phyloP scores from a whole-genome alignment of 129 eudicot species.

The Arctium minus region DNA sequence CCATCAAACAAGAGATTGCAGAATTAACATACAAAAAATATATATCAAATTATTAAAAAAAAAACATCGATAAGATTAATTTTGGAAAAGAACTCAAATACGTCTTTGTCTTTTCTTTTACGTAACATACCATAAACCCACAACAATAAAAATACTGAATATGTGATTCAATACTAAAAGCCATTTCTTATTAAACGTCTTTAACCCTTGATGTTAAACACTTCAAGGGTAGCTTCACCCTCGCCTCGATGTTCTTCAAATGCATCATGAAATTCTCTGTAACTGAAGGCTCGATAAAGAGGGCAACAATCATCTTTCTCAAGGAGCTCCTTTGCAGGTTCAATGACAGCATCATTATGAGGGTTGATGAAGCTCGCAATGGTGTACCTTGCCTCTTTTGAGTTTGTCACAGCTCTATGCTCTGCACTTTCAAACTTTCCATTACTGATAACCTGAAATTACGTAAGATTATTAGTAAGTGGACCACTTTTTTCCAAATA shows the following conservation, averaged over 20 bases:
- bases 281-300: neutral
- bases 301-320: neutral
- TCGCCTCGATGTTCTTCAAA: neutral
- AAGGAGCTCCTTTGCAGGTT: slow-evolving; percentile 36
- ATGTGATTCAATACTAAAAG: neutral
- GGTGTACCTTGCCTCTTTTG: slow-evolving; percentile 20
- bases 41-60: too few relatives aligned
- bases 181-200: neutral
- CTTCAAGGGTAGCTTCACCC: slow-evolving; percentile 3
- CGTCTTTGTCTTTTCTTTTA: neutral
- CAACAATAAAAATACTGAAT: neutral
- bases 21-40: too few relatives aligned
- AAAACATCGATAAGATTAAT: neutral
- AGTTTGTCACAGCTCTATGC: slow-evolving; percentile 61
- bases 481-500: neutral
- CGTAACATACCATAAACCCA: neutral
- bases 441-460: slow-evolving; percentile 51
- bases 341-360: slow-evolving; percentile 26
- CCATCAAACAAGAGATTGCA: too few relatives aligned
- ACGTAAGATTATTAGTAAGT: neutral
- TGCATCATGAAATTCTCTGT: neutral
- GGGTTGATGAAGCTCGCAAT: slow-evolving; percentile 52
- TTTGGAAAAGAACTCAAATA: neutral
- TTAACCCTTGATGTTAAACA: neutral
- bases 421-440: slow-evolving; percentile 49